Base-by-base conservation (phyloP, 2,329 filamentous ascomycete species). In the Alternaria infectoria region DNA sequence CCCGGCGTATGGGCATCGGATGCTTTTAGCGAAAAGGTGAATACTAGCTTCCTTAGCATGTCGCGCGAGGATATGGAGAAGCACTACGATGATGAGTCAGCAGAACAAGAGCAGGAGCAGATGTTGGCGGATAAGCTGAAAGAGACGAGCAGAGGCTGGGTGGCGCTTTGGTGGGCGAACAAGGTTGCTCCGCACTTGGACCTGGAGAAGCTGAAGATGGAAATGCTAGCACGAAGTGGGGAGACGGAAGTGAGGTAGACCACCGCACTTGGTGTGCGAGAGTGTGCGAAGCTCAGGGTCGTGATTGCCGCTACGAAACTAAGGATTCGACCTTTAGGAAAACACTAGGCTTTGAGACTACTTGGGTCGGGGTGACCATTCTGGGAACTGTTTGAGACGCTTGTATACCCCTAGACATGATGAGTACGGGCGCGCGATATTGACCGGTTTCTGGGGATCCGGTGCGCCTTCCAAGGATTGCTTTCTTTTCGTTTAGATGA, bases 1-100 rank as follows among this genome's bases (percentile, higher is more conserved):
- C 61, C 64, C 2, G 68, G 68, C 6, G 44, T 15, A 7, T 70
- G 66, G 68, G 59, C 66, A 12, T 69, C 68, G 0, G 19, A 25
- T 2, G 59, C 56, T 2, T 56, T 46, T 10, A 56, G 19, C 7
- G 26, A 57, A 17, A 70, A 69, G 32, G 57, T 58, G 12, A 57
- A 67, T 30, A 70, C 68, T 2, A 68, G 64, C 28, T 64, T 61
- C 12, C 58, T 44, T 26, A 36, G 44, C 15, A 21, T 54, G 19
- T 12, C 32, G n/a, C 55, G 49, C 45, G n/a, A 55, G 5, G 50
- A 43, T 13, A 44, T 61, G 25, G 49, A 60, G 13, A 46, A 40
- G 30, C 25, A 28, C 2, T 51, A 44, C 32, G 21, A 40, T 8
- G 26, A 32, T 11, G 62, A 64, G 13, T 30, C 59, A 4, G 49